A percentile compares a stretch with the other conserved stretches of the same genome.
These are phyloP conservation scores for Gynandropsis gynandra DNA, from an alignment of 345 rosid species.

Conservation along the genomic window DNA sequence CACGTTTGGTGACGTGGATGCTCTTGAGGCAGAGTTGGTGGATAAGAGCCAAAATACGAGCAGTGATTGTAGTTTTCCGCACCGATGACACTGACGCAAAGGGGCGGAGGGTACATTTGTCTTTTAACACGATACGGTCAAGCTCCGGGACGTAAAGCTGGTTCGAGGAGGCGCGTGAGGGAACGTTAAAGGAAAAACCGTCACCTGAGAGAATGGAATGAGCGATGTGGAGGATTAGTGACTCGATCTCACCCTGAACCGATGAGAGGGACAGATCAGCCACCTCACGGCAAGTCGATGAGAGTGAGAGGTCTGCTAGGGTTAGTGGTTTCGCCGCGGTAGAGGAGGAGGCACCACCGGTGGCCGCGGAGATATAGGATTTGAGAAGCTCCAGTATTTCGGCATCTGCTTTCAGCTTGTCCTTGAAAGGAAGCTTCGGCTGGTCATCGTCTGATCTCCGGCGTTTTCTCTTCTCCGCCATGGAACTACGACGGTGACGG, in stretches of 20 bases:
- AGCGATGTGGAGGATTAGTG: conserved; percentile 57
- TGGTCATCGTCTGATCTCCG: conserved; percentile 47
- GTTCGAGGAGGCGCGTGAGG: conserved; percentile 88
- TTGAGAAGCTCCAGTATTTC: conserved; percentile 47
- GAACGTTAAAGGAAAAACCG: conserved; percentile 85
- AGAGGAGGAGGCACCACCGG: conserved; percentile 26
- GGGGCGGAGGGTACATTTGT: conserved; percentile 88
- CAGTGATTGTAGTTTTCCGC: conserved; percentile 80
- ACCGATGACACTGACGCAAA: conserved; percentile 76
- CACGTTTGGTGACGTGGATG: conserved; percentile 97
- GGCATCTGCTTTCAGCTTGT: conserved; percentile 53
- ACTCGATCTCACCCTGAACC: conserved; percentile 72
- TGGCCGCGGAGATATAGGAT: conserved; percentile 24
- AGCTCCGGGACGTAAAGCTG: conserved; percentile 97
- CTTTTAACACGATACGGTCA: conserved; percentile 94
- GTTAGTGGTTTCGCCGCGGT: conserved; percentile 56
- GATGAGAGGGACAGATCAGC: conserved; percentile 76
- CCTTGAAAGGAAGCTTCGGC: conserved; percentile 58
- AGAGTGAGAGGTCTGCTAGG: conserved; percentile 74
- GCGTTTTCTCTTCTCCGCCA: conserved; percentile 73
- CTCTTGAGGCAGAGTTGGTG: conserved; percentile 77
- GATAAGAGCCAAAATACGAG: conserved; percentile 75
- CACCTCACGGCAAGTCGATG: conserved; percentile 74
- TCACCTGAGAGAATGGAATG: conserved; percentile 77
- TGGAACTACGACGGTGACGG: conserved; percentile 13